Percentiles rank a stretch among this genome's conserved stretches.
phyloP scores from a whole-genome alignment of 257 asterid genomes.

The Petunia secreta region DNA sequence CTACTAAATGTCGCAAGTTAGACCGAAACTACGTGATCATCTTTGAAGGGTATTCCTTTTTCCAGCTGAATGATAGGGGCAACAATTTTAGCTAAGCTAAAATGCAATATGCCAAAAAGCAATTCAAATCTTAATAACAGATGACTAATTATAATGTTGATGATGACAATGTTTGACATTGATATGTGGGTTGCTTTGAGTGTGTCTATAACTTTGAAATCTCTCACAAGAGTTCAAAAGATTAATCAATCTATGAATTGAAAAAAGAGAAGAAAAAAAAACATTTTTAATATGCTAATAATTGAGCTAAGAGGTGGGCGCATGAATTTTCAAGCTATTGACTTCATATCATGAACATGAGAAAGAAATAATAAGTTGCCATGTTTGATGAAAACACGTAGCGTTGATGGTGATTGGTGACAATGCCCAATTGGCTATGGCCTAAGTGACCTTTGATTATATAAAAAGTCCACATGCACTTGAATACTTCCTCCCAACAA shows the following conservation, averaged over 20 bases:
- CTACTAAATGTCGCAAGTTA: too few species aligned
- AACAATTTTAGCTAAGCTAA: background rate
- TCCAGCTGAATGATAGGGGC: background rate
- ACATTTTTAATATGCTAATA: background rate
- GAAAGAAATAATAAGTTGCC: background rate
- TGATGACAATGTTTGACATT: constrained; percentile 31
- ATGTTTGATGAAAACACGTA: constrained; percentile 14
- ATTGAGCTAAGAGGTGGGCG: background rate
- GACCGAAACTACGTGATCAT: background rate
- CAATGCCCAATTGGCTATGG: constrained; percentile 4
- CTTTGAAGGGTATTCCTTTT: background rate
- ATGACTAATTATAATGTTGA: constrained; percentile 18
- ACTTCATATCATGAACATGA: background rate
- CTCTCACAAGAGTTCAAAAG: constrained; percentile 8
- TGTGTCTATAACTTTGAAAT: constrained; percentile 16
- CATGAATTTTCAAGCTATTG: background rate
- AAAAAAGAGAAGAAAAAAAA: constrained; percentile 7
- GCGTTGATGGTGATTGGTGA: constrained; percentile 23
- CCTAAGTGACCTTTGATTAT: constrained; percentile 2
- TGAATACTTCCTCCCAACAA: constrained; percentile 13
- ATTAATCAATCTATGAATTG: background rate
- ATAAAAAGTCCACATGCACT: constrained; percentile 15
- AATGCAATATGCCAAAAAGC: background rate
- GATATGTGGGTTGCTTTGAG: constrained; percentile 21
- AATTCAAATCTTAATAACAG: background rate